Base-by-base conservation (phyloP, 768 basidiomycete species). In the Rhizopogon salebrosus region DNA sequence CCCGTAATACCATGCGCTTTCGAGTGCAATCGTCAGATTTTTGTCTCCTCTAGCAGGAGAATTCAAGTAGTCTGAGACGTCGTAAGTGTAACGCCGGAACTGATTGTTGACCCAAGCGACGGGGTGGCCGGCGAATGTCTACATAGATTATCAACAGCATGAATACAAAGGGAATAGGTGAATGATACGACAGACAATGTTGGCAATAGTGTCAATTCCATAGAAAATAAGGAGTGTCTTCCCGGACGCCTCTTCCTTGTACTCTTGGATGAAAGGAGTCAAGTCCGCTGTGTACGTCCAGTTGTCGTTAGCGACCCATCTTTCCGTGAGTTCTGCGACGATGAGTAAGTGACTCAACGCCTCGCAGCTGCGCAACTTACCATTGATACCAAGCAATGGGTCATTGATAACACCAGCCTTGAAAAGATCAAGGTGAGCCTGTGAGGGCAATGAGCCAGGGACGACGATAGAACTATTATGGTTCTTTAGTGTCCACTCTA, bases 231-330 rank as follows among this genome's bases (percentile, higher is more conserved):
- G 66, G 8, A 83, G 59, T 0, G 73, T 71, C 49, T 62, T 68
- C 23, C 71, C 60, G 7, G 60, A 57, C 29, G 57, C 34, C 22
- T 36, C 48, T 1, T 62, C 40, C 16, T 61, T 48, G 20, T 68
- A 46, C 6, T 57, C 61, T 41, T 63, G 48, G 22, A 69, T 58
- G 52, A 80, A 72, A 6, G 80, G 77, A 1, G 74, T 60, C 34
- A 82, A 52, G 58, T 80, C 78, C 3, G 80, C 78, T 0, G 78
- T 80, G 56, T 81, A 82, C 0, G 78, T 80, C 80, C 82, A 83
- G 52, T 79, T 78, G 51, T 83, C 80, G 48, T 76, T 67, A 27
- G 73, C 71, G 42, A 83, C 68, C 80, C 80, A 82, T 55, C 82
- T 70, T 58, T 81, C 72, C 1, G 75, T 77, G 54, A 77, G 80